Evolutionary conservation across 108 stramenopile genomes (phyloP).

Genomic region (Nitzschia inconspicua): DNA sequence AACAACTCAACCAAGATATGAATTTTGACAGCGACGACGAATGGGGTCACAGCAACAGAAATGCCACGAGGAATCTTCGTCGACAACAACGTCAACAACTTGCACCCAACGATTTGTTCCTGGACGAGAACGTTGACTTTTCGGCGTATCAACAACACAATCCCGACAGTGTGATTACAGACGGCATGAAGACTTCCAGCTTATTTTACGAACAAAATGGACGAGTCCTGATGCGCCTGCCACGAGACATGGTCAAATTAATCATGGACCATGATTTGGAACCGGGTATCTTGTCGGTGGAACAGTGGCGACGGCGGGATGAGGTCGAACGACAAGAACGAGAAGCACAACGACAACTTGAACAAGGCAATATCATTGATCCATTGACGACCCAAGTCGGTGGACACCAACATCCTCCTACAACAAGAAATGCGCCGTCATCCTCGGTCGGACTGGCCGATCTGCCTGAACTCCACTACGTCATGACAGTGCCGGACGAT

Average conservation of each 20-base stretch:
- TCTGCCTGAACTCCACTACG: slow-evolving; percentile 39
- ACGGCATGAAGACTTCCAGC: slow-evolving; percentile 8
- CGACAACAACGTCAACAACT: too few species aligned
- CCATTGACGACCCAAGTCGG: background rate
- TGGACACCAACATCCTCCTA: background rate
- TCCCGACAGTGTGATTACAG: background rate
- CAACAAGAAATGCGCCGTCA: background rate
- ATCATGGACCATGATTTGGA: slow-evolving; percentile 58
- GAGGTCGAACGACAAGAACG: background rate
- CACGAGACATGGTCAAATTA: slow-evolving; percentile 49
- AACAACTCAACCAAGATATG: slow-evolving; percentile 37
- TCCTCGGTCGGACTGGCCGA: background rate
- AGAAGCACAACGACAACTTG: background rate
- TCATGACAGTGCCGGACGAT: slow-evolving; percentile 55
- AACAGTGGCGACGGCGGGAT: slow-evolving; percentile 36
- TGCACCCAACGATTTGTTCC: slow-evolving; percentile 6
- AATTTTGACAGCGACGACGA: background rate
- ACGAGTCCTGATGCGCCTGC: slow-evolving; percentile 38
- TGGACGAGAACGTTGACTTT: background rate
- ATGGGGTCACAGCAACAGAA: background rate
- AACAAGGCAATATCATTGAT: background rate
- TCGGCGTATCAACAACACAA: background rate
- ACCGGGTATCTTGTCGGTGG: slow-evolving; percentile 53
- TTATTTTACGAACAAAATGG: slow-evolving; percentile 39
- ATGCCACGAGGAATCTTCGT: background rate